Conservation (phyloP, 371 early-diverging fungal species). For the Rhizopus delemar region DNA sequence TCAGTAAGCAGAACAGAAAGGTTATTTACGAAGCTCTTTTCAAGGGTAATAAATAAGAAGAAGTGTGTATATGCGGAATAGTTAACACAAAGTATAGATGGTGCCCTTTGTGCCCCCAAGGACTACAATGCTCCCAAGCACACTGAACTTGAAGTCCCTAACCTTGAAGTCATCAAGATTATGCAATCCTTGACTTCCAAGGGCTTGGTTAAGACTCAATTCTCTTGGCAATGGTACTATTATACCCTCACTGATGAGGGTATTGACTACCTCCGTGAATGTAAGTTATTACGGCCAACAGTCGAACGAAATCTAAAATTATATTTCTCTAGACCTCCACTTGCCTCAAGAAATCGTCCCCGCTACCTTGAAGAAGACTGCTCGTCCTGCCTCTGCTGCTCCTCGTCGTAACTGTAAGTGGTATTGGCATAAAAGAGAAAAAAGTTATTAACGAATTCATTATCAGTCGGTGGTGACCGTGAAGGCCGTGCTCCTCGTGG, state of each 20-base stretch:
- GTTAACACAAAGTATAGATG: conserved; percentile 61
- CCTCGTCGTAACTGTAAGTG: conserved; percentile 59
- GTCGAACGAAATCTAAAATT: background rate
- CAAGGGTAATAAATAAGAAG: conserved; percentile 57
- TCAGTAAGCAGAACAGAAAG: conserved; percentile 93
- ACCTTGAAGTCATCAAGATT: conserved; percentile 98
- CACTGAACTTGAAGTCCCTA: conserved; percentile 91
- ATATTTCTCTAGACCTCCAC: conserved; percentile 68
- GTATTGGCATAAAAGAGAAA: background rate
- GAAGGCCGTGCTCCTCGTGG: conserved; percentile 65
- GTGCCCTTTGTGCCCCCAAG: conserved; percentile 97
- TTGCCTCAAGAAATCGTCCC: conserved; percentile 95
- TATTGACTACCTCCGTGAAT: conserved; percentile 95
- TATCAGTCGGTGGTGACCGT: conserved; percentile 43
- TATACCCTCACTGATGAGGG: conserved; percentile 97
- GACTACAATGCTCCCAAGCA: conserved; percentile 95
- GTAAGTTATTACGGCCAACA: conserved; percentile 15
- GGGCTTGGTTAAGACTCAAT: conserved; percentile 92
- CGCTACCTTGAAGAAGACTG: conserved; percentile 92
- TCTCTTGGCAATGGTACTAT: conserved; percentile 99
- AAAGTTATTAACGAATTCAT: background rate
- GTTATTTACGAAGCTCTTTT: conserved; percentile 89
- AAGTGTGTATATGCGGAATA: background rate
- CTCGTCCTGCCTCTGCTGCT: conserved; percentile 69
- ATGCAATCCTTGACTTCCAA: conserved; percentile 94